Base-by-base conservation (phyloP, 176 grass and related monocot species). In the Puccinellia tenuiflora region DNA sequence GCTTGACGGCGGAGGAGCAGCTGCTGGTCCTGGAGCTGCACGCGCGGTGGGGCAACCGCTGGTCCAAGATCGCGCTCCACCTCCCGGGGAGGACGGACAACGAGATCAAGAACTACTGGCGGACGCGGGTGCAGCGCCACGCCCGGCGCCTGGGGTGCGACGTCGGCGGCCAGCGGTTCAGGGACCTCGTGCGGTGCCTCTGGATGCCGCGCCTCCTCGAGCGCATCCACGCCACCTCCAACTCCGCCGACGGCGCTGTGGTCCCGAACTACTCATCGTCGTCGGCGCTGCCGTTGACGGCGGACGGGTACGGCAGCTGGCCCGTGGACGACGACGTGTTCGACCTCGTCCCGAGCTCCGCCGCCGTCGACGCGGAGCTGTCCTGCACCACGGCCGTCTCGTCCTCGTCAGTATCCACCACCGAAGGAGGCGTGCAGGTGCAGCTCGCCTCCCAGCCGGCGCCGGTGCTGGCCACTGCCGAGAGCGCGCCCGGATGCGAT, bases 101-200 rank as follows among this genome's bases (percentile, higher is more conserved):
- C 79, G 96, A 98, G 84, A 98, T 98, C 86, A 98, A 98, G 87
- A 98, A 98, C 73, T 98, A 98, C 84, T 98, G 96, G 96, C 79
- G 96, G 47, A 98, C 96, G 3, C 34, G 96, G 28, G 96, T 98
- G 80, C 96, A 98, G 75, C 95, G 93, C 77, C 96, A 98, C 37
- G 92, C 96, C 17, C 84, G 81, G 74, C 92, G 93, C 21, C 96
- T 98, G 33, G 83, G 84, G 45, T 98, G 96, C 86, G 96, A 98
- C 83, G 96, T 98, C 46, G 91, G 91, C 77, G 93, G 92, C 74
- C 90, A 95, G 89, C 87, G 66, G 24, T 98, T 98, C 87, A 91
- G 93, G 85, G 96, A 98, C 77, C 76, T 98, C 88, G 82, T 95
- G 83, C 83, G 87, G 0, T 85, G 91, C 92, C 72, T 93, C n/a